These are phyloP conservation scores for Puccinia coronata DNA, from an alignment of 1,284 basidiomycete species.

Conservation along the genomic window DNA sequence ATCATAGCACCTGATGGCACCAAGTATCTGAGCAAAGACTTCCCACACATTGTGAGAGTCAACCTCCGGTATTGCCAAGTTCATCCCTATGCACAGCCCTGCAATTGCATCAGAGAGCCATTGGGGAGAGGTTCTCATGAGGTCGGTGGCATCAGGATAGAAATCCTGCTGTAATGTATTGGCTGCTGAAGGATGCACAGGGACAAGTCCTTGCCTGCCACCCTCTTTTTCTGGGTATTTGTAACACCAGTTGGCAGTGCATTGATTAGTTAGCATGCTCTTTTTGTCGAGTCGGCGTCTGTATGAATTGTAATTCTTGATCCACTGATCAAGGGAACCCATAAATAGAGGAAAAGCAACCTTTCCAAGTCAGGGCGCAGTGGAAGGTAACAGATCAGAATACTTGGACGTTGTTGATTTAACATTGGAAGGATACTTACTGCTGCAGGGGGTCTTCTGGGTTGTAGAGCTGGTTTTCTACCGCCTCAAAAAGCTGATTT, in stretches of 20 bases:
- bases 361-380: no score
- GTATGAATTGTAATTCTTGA: no score
- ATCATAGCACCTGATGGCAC: no score
- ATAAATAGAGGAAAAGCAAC: no score
- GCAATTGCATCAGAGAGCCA: background rate
- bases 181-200: background rate
- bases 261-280: background rate
- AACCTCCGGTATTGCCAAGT: no score
- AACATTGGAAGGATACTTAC: background rate
- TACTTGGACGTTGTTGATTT: no score
- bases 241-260: background rate
- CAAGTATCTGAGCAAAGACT: no score
- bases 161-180: background rate
- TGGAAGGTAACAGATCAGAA: no score
- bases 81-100: no score
- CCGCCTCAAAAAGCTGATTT: background rate
- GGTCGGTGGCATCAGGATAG: background rate
- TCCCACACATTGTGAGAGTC: no score
- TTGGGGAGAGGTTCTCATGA: background rate
- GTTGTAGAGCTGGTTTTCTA: background rate
- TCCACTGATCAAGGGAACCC: no score
- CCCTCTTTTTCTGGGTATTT: background rate
- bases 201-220: background rate
- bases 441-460: conserved; percentile 8
- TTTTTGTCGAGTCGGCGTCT: background rate